phyloP scores from a whole-genome alignment of 164 flowering plant species.

The Piper longum region DNA sequence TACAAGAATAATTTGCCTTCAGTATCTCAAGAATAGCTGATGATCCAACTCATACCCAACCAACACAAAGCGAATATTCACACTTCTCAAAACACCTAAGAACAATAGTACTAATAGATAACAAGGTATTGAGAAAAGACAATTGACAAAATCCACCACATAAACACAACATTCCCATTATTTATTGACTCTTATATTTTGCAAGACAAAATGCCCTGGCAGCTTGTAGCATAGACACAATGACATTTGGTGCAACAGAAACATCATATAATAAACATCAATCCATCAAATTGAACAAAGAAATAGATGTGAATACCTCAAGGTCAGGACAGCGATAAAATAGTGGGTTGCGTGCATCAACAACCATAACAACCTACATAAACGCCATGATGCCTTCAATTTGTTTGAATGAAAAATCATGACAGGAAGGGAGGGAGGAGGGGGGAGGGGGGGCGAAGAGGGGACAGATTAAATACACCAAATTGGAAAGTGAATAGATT shows the following conservation, averaged over 20 bases:
- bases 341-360: constrained; percentile 94
- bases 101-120: too few species aligned
- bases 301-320: constrained; percentile 43
- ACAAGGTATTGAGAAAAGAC: too few species aligned
- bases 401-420: neutral
- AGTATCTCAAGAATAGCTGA: too few species aligned
- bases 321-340: constrained; percentile 97
- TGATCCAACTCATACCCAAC: too few species aligned
- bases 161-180: too few species aligned
- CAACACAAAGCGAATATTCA: too few species aligned
- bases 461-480: neutral
- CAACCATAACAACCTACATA: constrained; percentile 89
- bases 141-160: too few species aligned
- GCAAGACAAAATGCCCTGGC: neutral
- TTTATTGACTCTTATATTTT: too few species aligned
- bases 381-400: neutral
- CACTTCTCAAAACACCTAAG: too few species aligned
- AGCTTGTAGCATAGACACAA: neutral
- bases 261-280: neutral
- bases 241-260: neutral
- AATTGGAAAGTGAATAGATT: neutral
- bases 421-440: too few species aligned
- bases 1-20: too few species aligned
- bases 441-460: too few species aligned
- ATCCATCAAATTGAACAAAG: neutral